Base-by-base conservation (phyloP, 495 filamentous ascomycete genomes). In the Rostrohypoxylon terebratum region DNA sequence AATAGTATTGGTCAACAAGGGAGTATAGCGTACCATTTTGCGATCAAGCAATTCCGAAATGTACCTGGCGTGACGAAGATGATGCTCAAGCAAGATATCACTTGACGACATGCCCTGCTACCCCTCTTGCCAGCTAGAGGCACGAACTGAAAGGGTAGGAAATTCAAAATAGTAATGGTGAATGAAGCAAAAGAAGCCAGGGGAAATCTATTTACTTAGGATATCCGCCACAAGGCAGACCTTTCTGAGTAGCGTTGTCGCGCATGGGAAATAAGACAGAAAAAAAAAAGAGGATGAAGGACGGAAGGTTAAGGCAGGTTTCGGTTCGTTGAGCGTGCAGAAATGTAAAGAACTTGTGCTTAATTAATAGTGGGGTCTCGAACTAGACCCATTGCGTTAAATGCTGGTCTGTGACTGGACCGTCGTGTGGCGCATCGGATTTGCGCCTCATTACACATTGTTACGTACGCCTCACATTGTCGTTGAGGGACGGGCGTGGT, bases 21-120 rank as follows among this genome's bases (percentile, higher is more conserved):
- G 1, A 1, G 34, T 8, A 7, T 20, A 40, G n/a, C 72, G n/a
- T 71, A 75, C 72, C 72, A 75, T 75, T 40, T 64, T 75, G 67
- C 72, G 62, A 59, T 53, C 57, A 45, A 68, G n/a, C 8, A 61
- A 25, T 13, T 71, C 68, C 3, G 54, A 50, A 16, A 60, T 48
- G 48, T 64, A 62, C n/a, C 57, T 63, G 63, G 51, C 42, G 51
- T 59, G 51, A 14, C 51, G 68, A 62, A 59, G 59, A 55, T 59
- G 38, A 14, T 54, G 28, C 44, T 71, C 63, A 21, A 71, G 44
- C 16, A 33, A 16, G 16, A 33, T n/a, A 28, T 63, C 38, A 31
- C 44, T 71, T 63, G 48, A 59, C 55, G 66, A 65, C 72, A 71
- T 71, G 62, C 55, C 71, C 71, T 53, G 18, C 71, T 53, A 28